Evolutionary conservation across 129 eudicot species (phyloP), one percentile per base, ranked within the genome.

Genomic region (Kitagawia praeruptora): DNA sequence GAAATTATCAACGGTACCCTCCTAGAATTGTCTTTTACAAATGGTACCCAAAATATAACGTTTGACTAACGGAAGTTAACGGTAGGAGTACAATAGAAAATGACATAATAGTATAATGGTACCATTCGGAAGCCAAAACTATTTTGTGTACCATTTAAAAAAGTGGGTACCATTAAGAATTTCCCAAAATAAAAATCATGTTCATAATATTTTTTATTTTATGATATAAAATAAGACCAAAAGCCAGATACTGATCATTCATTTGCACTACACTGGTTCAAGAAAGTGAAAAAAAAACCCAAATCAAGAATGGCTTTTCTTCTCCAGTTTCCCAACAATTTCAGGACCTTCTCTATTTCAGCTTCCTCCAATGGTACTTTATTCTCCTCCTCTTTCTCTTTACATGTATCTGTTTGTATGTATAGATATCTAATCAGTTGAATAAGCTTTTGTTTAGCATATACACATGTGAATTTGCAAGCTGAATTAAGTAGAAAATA

Each of bases 291-390:
- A 31, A 31, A 1, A 80, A 80, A 79, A 27, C 48, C 37, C 40
- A n/a, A 75, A 39, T 70, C 80, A 75, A 76, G 75, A 67, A 93
- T 93, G 98, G 93, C 95, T 79, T 86, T 89, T 77, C 77, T 81
- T 71, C 87, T 86, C n/a, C 89, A 84, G 37, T 27, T 85, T 38
- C 89, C 97, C 39, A 83, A 74, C 79, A 78, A 64, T 18, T 51
- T 81, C 56, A 85, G 92, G 75, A 86, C 77, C 85, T 78, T 89
- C 64, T 80, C 87, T 13, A 81, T 91, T 66, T 89, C 85, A 41
- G 96, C 98, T 81, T 93, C 92, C 75, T 86, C 95, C n/a, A 91
- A 91, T 80, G 93, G 96, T 91, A 76, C 42, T 37, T 21, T n/a
- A n/a, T 70, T 9, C 15, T n/a, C 10, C 69, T n/a, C 15, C 74